Percentiles rank a stretch among this genome's conserved stretches.
Evolutionary conservation across 2,329 filamentous ascomycete species (phyloP).

Genomic region (Diplodia mutila): DNA sequence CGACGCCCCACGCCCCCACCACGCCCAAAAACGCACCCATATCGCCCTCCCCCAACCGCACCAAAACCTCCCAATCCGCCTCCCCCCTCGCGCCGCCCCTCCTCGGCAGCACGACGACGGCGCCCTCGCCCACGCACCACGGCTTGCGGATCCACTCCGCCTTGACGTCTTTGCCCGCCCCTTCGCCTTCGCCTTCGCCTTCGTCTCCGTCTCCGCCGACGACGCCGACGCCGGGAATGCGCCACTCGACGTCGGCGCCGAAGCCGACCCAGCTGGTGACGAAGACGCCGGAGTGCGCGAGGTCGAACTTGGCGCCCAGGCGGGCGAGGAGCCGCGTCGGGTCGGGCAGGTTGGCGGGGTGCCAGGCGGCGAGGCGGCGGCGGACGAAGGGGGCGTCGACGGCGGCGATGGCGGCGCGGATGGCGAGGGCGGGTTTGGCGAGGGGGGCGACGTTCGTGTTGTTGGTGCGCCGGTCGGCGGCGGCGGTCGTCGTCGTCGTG

Average conservation of each 20-base stretch:
- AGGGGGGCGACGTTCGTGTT: not conserved
- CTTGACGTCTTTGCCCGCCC: not conserved
- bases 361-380: not conserved
- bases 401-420: not conserved
- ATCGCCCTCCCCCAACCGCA: not conserved
- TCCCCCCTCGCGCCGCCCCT: not conserved
- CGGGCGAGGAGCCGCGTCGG: not conserved
- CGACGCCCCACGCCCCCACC: not conserved
- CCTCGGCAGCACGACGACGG: not conserved
- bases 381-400: not conserved
- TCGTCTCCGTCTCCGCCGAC: not conserved
- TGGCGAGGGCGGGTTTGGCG: not conserved
- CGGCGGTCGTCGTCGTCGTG: not conserved
- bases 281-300: not conserved
- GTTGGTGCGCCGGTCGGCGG: not conserved
- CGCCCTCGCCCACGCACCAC: conserved; percentile 13
- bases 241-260: not conserved
- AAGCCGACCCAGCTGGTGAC: not conserved
- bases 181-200: too few relatives aligned
- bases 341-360: not conserved
- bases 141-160: conserved; percentile 14
- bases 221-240: not conserved
- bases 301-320: not conserved
- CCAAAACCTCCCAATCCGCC: conserved; percentile 9
- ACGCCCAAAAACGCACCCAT: not conserved